These are phyloP conservation scores for Alternaria alternata DNA, from an alignment of 2,329 filamentous ascomycete species.

Conservation along the genomic window DNA sequence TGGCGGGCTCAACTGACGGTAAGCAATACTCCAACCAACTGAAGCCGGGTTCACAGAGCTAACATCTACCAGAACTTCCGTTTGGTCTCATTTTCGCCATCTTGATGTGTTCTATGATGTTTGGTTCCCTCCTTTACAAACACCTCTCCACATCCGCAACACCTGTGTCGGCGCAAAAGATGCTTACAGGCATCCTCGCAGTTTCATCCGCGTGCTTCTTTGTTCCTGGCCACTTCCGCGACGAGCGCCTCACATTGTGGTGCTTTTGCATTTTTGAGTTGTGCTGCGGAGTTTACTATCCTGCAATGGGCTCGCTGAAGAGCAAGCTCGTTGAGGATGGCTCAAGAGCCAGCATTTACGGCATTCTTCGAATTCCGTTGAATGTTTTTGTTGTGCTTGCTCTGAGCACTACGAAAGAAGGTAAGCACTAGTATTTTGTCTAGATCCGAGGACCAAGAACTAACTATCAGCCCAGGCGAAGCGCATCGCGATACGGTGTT, in stretches of 20 bases:
- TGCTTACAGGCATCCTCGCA: conserved; percentile 36
- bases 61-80: conserved; percentile 38
- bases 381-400: conserved; percentile 55
- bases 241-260: conserved; percentile 62
- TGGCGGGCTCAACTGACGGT: conserved; percentile 40
- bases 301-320: conserved; percentile 64
- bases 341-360: conserved; percentile 63
- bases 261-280: conserved; percentile 66
- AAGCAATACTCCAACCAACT: conserved; percentile 3
- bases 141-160: conserved; percentile 37
- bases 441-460: background rate
- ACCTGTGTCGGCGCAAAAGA: conserved; percentile 36
- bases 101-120: conserved; percentile 68
- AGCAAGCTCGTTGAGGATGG: conserved; percentile 63
- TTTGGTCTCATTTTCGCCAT: conserved; percentile 65
- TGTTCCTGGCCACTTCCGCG: conserved; percentile 51
- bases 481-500: conserved; percentile 43
- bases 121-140: conserved; percentile 65
- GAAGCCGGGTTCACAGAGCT: background rate
- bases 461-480: conserved; percentile 32
- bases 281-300: conserved; percentile 67
- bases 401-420: conserved; percentile 44
- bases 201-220: conserved; percentile 43
- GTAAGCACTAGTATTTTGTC: conserved; percentile 19
- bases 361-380: conserved; percentile 65